phyloP scores from a whole-genome alignment of 805 yeast species.

The Kuraishia ogatae region DNA sequence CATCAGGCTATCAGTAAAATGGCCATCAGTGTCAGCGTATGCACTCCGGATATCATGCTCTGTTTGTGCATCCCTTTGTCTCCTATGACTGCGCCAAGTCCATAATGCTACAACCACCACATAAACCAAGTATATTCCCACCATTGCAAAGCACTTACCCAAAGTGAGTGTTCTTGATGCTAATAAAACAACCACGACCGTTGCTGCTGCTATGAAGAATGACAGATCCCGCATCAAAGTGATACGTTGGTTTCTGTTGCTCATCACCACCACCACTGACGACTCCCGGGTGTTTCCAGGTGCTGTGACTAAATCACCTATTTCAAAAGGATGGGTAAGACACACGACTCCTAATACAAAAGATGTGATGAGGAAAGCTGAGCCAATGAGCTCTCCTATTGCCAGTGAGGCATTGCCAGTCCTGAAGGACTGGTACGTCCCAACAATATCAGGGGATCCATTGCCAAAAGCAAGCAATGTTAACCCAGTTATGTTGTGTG shows the following conservation, averaged over 20 bases:
- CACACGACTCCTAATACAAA: constrained; percentile 79
- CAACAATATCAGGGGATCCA: constrained; percentile 84
- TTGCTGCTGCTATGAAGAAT: constrained; percentile 46
- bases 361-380: constrained; percentile 74
- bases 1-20: background rate
- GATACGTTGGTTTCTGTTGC: constrained; percentile 23
- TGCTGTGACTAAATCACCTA: constrained; percentile 25
- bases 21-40: constrained; percentile 13
- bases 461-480: constrained; percentile 88
- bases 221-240: constrained; percentile 54
- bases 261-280: constrained; percentile 1
- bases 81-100: constrained; percentile 24
- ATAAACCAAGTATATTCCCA: constrained; percentile 49
- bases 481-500: constrained; percentile 81
- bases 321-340: constrained; percentile 48
- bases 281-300: constrained; percentile 1
- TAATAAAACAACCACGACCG: constrained; percentile 39
- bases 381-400: constrained; percentile 85
- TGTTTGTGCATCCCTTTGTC: constrained; percentile 5
- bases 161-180: constrained; percentile 42
- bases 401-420: constrained; percentile 68
- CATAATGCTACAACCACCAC: constrained; percentile 40
- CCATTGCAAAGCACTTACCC: constrained; percentile 47
- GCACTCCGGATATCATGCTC: constrained; percentile 18
- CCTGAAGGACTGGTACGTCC: constrained; percentile 75